Percentiles rank a stretch among this genome's conserved stretches.
Conservation (phyloP, 179 eudicot genomes). For the Sideroxylon spinosum region DNA sequence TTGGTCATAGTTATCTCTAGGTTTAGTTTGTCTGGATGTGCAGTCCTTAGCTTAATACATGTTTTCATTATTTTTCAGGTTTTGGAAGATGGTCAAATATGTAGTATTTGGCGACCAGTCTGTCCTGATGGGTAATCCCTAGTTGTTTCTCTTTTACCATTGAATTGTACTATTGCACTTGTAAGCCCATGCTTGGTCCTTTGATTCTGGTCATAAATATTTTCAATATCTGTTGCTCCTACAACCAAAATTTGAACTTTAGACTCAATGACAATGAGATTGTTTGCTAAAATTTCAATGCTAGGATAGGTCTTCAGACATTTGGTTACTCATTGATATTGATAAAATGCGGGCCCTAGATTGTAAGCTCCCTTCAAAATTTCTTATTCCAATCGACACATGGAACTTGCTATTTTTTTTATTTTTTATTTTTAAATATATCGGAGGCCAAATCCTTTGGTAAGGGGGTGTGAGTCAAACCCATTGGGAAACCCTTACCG, state of each 20-base stretch:
- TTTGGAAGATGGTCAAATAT: conserved; percentile 43
- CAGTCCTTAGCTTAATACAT: conserved; percentile 14
- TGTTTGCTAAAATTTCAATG: not conserved
- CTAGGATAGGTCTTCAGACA: not conserved
- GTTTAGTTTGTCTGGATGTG: conserved; percentile 11
- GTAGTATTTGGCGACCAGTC: conserved; percentile 89
- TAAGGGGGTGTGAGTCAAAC: too few species aligned
- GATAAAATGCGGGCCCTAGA: not conserved
- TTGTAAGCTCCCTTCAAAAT: not conserved
- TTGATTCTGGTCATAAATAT: not conserved
- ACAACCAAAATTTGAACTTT: not conserved
- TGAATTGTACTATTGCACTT: not conserved
- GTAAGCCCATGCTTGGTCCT: not conserved
- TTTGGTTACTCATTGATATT: not conserved
- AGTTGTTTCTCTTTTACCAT: not conserved
- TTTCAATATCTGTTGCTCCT: conserved; percentile 6
- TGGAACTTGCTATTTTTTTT: not conserved
- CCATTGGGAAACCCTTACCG: too few species aligned
- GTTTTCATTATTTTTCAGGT: conserved; percentile 37
- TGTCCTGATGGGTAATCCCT: conserved; percentile 84
- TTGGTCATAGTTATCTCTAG: conserved; percentile 3
- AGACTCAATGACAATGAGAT: not conserved
- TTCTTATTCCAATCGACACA: not conserved
- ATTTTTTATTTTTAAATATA: too few species aligned
- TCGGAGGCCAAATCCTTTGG: too few species aligned